Evolutionary conservation across 805 yeast genomes (phyloP), one percentile per base, ranked within the genome.

Genomic region (Ogataea parapolymorpha): DNA sequence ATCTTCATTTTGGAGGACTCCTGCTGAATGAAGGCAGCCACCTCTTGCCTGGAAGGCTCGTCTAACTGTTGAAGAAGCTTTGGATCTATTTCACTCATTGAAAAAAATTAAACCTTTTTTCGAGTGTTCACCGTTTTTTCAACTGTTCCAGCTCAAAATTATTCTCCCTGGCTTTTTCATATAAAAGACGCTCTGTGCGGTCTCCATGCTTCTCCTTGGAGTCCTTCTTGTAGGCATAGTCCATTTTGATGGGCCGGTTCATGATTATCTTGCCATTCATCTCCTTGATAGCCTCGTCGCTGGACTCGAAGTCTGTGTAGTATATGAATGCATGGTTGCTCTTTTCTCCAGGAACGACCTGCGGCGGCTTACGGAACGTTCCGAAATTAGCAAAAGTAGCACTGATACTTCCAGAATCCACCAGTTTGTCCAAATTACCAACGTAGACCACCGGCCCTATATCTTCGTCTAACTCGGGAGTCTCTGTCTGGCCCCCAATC

Each of bases 1-100:
- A 90, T 86, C 66, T 88, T 87, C 41, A 91, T 81, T 68, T 85
- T 87, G 48, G 93, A 77, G 59, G 84, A 82, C 66, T 90, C 96
- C 11, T 82, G 67, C 59, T 88, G 95, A 35, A 89, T 70, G 68
- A 87, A 89, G 42, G 74, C 71, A 54, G 80, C 70, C 37, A 89
- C 79, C 48, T 88, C 95, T 57, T 79, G 75, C 62, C 83, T 80
- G 33, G 93, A 76, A 22, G 71, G 44, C 26, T 82, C 91, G 58
- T 87, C 95, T 24, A 82, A 65, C 42, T 50, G 49, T 34, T 56
- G 54, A 5, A 62, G 26, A 5, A 56, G 39, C 20, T 50, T 44
- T n/a, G 55, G 51, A 37, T 59, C 62, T 13, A 59, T 32, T 29
- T 57, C 56, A 35, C 58, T 55, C 59, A 55, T 55, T 13, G 17